Evolutionary conservation across 2,329 filamentous ascomycete genomes (phyloP), one percentile per base, ranked within the genome.

Genomic region (Fusarium xylarioides): DNA sequence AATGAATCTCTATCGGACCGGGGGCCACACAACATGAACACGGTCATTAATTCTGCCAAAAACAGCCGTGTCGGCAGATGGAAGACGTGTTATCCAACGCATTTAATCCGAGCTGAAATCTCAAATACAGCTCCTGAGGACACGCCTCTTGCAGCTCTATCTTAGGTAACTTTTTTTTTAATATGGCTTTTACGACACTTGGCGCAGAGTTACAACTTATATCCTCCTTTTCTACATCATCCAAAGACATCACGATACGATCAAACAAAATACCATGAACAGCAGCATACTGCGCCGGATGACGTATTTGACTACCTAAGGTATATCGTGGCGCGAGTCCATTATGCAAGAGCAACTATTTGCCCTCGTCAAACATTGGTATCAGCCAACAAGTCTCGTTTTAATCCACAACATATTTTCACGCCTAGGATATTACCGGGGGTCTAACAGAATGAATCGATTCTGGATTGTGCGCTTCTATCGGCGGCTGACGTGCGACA

Each of bases 151-250:
- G 18, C 49, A 42, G 16, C 38, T 47, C 44, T 49, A 37, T 69
- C 21, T 23, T 52, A 28, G 34, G 35, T 32, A 63, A 21, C 30
- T 11, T 40, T 62, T 21, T 61, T n/a, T n/a, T 59, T 28, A 28
- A 16, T 28, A 38, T 40, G 42, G 11, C 35, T 47, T 30, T 53
- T 35, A 37, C 50, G 50, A 40, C 34, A 28, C 23, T 54, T 54
- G 23, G 19, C 11, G 47, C 32, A 30, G 47, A 43, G 49, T 23
- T 52, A 61, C 35, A 40, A 23, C 52, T 53, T 55, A 52, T 47
- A 37, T 38, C 37, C 34, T 52, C 62, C 44, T 38, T 56, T 56
- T 53, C 38, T 61, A 52, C 47, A 57, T 71, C 23, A 49, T 54
- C 40, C 62, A 67, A 49, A 61, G 56, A 32, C 56, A 50, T 55